Base-by-base conservation (phyloP, 129 eudicot genomes). In the Tanacetum coccineum region DNA sequence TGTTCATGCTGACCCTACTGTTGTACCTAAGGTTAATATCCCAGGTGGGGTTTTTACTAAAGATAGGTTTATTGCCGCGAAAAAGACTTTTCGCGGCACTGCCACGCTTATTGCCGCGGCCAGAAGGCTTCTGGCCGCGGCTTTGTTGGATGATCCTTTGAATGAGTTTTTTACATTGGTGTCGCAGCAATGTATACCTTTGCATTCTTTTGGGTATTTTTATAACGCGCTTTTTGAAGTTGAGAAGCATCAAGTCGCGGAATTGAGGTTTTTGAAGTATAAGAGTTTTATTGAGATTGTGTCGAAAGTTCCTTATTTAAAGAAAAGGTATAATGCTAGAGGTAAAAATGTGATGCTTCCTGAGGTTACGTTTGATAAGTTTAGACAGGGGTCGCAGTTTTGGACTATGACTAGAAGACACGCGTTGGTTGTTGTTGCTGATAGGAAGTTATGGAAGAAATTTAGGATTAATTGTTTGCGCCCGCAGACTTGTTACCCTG, bases 321-420 rank as follows among this genome's bases (percentile, higher is more conserved):
- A 58, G 70, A 84, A 83, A 9, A 64, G 99, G 68, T 94, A 89
- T 55, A 80, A 82, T 28, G 96, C 99, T 0, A 81, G 99, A 45
- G 99, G 99, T 8, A 32, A 79, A 51, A 50, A 79, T 53, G 82
- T 82, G 21, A 94, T 89, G 99, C 9, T 81, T 19, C 96, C 99
- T 1, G 95, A 94, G 32, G 88, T 94, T 0, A 68, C 77, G 8
- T 94, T 84, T 20, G 71, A 77, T 1, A 54, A 77, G 21, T 94
- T 94, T 39, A 80, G 90, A 26, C 83, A 77, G n/a, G 99, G 99
- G 9, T 94, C 97, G 0, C 99, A 94, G 82, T 94, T 94, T 55
- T 94, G 87, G 25, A 79, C 85, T 4, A 28, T 94, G 7, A 84
- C 87, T 0, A 75, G 96, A 0, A 72, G 73, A 67, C 93, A 94